Evolutionary conservation across 176 grass and related monocot genomes (phyloP), one percentile per base, ranked within the genome.

Genomic region (Carex myosuroides): DNA sequence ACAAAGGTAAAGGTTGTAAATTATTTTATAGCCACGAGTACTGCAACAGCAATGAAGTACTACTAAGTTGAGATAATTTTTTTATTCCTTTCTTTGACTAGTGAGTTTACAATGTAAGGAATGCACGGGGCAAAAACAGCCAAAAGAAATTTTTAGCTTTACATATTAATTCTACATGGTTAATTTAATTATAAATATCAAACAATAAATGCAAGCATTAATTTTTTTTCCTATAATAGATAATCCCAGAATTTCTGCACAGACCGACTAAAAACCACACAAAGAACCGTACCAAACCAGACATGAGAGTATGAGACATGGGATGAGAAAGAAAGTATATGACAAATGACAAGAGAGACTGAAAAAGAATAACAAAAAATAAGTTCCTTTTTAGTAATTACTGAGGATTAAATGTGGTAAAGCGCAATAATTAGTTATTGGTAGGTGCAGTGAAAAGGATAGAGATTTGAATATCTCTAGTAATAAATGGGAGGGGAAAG

Each of bases 401-500:
- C 62, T 53, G 61, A 67, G 62, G 61, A 83, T 69, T 83, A 69
- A 83, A 66, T 67, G 64, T 69, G 64, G 26, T 66, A 53, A 66
- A 66, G 58, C 62, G 39, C 59, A 62, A 83, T 63, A 66, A 83
- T 60, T 63, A 83, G 64, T 83, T 83, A 67, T 53, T 83, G 81
- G 58, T 33, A 50, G 26, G 52, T 78, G 72, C 2, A 29, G 33
- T 42, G 44, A 85, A 85, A 65, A 65, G 42, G 35, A 66, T 55
- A 37, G 12, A 20, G 37, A 66, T 60, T 46, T 76, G 57, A 85
- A 77, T 65, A 65, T 82, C 8, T 37, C 54, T 30, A 30, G 81
- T 83, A 69, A 54, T 83, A 83, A 83, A 83, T 83, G 37, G 63
- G 26, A 65, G 80, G 80, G 62, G 80, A 86, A 42, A 48, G 62